Conservation (phyloP, 805 yeast species). For the Huiozyma naganishii region DNA sequence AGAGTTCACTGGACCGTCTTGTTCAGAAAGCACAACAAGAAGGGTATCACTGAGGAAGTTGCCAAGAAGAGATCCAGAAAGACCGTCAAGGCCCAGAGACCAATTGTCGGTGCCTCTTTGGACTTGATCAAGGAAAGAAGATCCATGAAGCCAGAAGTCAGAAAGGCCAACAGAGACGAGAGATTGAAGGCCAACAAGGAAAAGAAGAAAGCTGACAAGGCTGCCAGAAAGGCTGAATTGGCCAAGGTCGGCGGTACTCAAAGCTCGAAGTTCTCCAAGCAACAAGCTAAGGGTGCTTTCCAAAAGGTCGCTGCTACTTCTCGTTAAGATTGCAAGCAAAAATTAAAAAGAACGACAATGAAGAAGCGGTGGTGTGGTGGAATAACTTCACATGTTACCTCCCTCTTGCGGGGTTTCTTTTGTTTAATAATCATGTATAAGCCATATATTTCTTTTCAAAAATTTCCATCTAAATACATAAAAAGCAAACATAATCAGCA, state of each 20-base stretch:
- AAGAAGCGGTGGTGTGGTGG: no score
- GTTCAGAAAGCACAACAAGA: constrained; percentile 99
- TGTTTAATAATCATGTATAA: no score
- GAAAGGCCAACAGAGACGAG: constrained; percentile 94
- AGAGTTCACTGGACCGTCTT: constrained; percentile 99
- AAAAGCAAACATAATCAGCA: no score
- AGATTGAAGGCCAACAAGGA: constrained; percentile 76
- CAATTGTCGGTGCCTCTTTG: constrained; percentile 97
- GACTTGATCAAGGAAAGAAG: constrained; percentile 98
- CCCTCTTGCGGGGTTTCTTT: no score
- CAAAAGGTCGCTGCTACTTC: constrained; percentile 94
- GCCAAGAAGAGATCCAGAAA: constrained; percentile 95
- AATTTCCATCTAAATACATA: no score
- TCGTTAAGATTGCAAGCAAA: constrained; percentile 47
- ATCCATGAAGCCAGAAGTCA: constrained; percentile 88
- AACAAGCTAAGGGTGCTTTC: constrained; percentile 96
- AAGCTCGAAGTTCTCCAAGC: constrained; percentile 69
- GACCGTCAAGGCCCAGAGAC: constrained; percentile 97
- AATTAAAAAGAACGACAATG: no score
- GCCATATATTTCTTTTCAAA: no score
- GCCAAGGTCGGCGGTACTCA: constrained; percentile 50
- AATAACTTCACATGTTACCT: no score
- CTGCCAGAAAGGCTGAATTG: constrained; percentile 71
- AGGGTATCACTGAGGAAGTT: constrained; percentile 98
- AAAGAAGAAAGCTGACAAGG: constrained; percentile 84